Base-by-base conservation (phyloP, 1,284 basidiomycete species). In the Kwoniella shivajii region DNA sequence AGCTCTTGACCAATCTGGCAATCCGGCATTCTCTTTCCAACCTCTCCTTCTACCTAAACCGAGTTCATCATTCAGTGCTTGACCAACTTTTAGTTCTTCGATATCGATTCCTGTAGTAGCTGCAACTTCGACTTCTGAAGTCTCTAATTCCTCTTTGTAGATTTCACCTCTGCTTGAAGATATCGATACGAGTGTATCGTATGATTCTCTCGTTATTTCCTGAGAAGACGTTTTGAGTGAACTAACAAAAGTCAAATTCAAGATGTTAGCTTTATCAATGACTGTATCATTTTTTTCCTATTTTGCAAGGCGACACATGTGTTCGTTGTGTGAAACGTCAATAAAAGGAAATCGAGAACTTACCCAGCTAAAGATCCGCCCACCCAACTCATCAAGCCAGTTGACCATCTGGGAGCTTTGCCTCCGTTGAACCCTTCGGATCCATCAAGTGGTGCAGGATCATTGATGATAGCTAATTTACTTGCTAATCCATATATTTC, bases 321-420 rank as follows among this genome's bases (percentile, higher is more conserved):
- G n/a, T 45, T 11, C 29, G 34, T 30, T 31, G 27, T 52, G 13
- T 7, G 34, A 24, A 38, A 42, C 27, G 42, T 37, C 26, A 26
- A 48, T 41, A 52, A 26, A 46, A 31, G 33, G 52, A 45, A 52
- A 24, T 44, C 13, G 26, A 14, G 34, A 7, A 80, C 86, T 65
- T 74, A 91, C 88, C 93, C 94, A 2, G 92, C 90, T 14, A 97
- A 76, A 33, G 90, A 92, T 0, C 90, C 93, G 3, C 93, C 93
- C n/a, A 97, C 86, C 92, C 93, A 97, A 0, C 88, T 83, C 75
- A 93, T 81, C 33, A 86, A 81, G 1, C 86, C 85, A 2, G 92
- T 87, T 6, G 86, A 80, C 77, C 92, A 95, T 0, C 90, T 88
- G 0, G 92, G 93, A 0, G 89, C 90, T 65, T 85, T 88, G 3